A percentile compares a stretch with the other conserved stretches of the same genome.
Conservation (phyloP, 2,329 filamentous ascomycete genomes). For the Arthrobotrys musiformis region DNA sequence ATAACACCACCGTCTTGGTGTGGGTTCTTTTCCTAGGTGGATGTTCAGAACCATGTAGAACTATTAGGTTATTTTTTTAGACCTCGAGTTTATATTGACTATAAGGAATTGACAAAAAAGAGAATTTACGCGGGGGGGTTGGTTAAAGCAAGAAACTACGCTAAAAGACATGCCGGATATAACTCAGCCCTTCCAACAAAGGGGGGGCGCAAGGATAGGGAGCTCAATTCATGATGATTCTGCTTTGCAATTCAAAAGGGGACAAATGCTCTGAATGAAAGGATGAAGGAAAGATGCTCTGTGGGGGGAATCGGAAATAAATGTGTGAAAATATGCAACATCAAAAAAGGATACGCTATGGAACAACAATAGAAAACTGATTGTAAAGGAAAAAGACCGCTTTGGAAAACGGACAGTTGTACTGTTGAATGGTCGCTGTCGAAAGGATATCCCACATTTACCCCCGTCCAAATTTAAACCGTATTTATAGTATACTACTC, state of each 20-base stretch:
- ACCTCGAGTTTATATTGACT: background rate
- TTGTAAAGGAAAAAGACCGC: constrained; percentile 13
- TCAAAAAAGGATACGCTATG: constrained; percentile 31
- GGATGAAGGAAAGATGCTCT: constrained; percentile 9
- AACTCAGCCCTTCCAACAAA: constrained; percentile 50
- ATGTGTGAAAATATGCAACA: constrained; percentile 15
- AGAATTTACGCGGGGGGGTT: background rate
- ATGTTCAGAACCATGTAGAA: background rate
- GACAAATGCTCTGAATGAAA: constrained; percentile 16
- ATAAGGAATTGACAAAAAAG: background rate
- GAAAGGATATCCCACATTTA: constrained; percentile 11
- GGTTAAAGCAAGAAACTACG: background rate
- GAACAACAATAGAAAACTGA: constrained; percentile 10
- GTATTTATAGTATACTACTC: constrained; percentile 12
- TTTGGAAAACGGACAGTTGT: constrained; percentile 24
- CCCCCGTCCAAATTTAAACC: background rate
- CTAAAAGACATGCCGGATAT: constrained; percentile 33
- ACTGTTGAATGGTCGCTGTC: constrained; percentile 32
- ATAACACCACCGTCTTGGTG: constrained; percentile 32
- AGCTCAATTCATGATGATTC: constrained; percentile 39
- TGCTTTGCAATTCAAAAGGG: constrained; percentile 28
- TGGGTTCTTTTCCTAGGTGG: too few relatives aligned
- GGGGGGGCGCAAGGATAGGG: constrained; percentile 19
- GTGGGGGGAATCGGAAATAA: background rate
- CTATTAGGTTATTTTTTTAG: background rate